Conservation (phyloP, 2,329 filamentous ascomycete genomes). For the Xylariaceae sp. region DNA sequence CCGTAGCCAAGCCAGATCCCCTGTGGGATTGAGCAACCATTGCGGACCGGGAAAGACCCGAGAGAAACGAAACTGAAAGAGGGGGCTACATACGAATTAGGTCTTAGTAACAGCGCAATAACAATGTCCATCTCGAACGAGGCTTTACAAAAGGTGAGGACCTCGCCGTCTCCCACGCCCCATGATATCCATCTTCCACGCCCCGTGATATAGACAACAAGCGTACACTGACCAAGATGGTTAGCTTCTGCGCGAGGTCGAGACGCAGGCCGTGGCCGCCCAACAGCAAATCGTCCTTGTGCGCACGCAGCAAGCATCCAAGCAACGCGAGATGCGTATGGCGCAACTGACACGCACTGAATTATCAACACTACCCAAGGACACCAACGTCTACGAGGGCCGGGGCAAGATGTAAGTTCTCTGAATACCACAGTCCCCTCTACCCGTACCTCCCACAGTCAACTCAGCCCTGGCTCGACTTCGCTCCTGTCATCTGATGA, state of each 20-base stretch:
- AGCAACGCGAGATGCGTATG: slow-evolving; percentile 85
- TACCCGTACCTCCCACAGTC: slow-evolving; percentile 5
- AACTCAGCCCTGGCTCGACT: slow-evolving; percentile 4
- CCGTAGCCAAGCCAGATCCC: too few species aligned
- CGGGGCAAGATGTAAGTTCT: slow-evolving; percentile 86
- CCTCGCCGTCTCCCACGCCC: neutral
- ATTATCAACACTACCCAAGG: slow-evolving; percentile 67
- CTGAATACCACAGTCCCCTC: neutral
- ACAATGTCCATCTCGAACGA: slow-evolving; percentile 90
- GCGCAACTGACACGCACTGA: slow-evolving; percentile 83
- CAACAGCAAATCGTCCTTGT: slow-evolving; percentile 90
- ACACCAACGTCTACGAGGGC: slow-evolving; percentile 85
- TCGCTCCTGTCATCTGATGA: neutral
- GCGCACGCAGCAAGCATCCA: slow-evolving; percentile 76
- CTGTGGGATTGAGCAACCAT: too few species aligned
- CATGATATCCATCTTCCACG: neutral
- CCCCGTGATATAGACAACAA: neutral
- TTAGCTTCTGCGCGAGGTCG: slow-evolving; percentile 89
- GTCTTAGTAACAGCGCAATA: neutral
- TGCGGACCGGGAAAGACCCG: too few species aligned
- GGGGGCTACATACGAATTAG: too few species aligned
- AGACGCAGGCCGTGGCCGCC: slow-evolving; percentile 79
- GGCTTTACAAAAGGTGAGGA: slow-evolving; percentile 82
- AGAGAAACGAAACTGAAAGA: too few species aligned
- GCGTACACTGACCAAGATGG: slow-evolving; percentile 5